Percentiles rank a stretch among this genome's conserved stretches.
These are phyloP conservation scores for Stygiomarasmius scandens DNA, from an alignment of 1,284 basidiomycete genomes.

Conservation along the genomic window DNA sequence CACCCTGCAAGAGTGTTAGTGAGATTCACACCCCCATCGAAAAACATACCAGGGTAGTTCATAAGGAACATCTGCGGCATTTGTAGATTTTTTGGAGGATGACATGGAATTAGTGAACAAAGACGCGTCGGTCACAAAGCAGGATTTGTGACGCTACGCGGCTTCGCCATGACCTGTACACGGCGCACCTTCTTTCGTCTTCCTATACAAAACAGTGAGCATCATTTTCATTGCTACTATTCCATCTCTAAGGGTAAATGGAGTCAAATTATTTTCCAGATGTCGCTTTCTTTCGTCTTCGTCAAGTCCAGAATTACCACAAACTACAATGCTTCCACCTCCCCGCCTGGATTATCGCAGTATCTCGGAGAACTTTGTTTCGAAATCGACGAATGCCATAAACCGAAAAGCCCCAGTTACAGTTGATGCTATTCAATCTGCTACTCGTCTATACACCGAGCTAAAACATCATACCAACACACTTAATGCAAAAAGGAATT, in stretches of 20 bases:
- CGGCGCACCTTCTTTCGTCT: not conserved
- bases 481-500: constrained; percentile 61
- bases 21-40: not conserved
- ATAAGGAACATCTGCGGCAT: constrained; percentile 55
- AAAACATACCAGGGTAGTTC: constrained; percentile 74
- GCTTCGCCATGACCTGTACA: not conserved
- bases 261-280: constrained; percentile 32
- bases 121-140: constrained; percentile 34
- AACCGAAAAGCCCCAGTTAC: constrained; percentile 67
- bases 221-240: not conserved
- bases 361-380: constrained; percentile 67
- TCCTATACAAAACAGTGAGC: not conserved
- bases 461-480: constrained; percentile 51
- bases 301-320: constrained; percentile 15
- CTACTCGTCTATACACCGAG: constrained; percentile 60
- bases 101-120: constrained; percentile 37
- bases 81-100: constrained; percentile 55
- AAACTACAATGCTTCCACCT: constrained; percentile 51
- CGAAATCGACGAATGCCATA: constrained; percentile 71
- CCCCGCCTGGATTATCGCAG: constrained; percentile 77
- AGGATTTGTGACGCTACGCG: constrained; percentile 7
- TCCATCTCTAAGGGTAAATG: not conserved
- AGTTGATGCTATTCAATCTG: constrained; percentile 54
- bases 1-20: constrained; percentile 59
- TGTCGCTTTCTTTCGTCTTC: constrained; percentile 18